phyloP scores from a whole-genome alignment of 164 flowering plant genomes.

The Magnolia sinica region DNA sequence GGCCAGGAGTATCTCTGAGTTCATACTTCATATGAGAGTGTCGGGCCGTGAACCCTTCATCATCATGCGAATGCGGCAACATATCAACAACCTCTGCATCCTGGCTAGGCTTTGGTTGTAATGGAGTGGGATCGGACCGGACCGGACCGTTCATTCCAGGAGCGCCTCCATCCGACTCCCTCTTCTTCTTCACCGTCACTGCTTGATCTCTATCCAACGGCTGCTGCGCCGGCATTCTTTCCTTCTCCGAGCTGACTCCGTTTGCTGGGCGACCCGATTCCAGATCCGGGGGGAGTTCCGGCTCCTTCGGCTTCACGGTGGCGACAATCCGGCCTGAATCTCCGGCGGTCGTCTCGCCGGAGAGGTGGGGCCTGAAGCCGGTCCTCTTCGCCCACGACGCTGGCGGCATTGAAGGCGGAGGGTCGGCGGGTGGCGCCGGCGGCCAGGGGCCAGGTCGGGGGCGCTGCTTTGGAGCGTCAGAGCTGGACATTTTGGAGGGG shows the following conservation, averaged over 20 bases:
- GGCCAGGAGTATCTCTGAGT: conserved; percentile 89
- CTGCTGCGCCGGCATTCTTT: conserved; percentile 15
- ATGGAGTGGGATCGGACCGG: background rate
- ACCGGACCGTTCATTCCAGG: conserved; percentile 33
- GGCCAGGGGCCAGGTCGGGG: conserved; percentile 77
- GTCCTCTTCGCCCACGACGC: conserved; percentile 85
- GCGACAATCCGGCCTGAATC: conserved; percentile 60
- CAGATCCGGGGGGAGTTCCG: conserved; percentile 42
- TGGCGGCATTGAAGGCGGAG: conserved; percentile 32
- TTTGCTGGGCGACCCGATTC: conserved; percentile 60
- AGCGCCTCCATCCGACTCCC: conserved; percentile 46
- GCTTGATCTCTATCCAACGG: conserved; percentile 29
- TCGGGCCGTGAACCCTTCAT: conserved; percentile 54
- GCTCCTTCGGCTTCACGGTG: conserved; percentile 19
- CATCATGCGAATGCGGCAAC: conserved; percentile 52
- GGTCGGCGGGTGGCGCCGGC: conserved; percentile 15
- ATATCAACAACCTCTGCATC: conserved; percentile 45
- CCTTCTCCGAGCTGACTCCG: conserved; percentile 32
- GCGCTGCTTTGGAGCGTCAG: conserved; percentile 52
- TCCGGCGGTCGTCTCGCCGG: conserved; percentile 76
- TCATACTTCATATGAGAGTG: conserved; percentile 86
- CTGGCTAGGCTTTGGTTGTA: conserved; percentile 16
- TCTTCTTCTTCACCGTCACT: conserved; percentile 48
- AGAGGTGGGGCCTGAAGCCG: conserved; percentile 77
- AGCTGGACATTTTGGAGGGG: conserved; percentile 40